These are phyloP conservation scores for Cladosporium sp. DNA, from an alignment of 2,329 filamentous ascomycete species.

Conservation along the genomic window DNA sequence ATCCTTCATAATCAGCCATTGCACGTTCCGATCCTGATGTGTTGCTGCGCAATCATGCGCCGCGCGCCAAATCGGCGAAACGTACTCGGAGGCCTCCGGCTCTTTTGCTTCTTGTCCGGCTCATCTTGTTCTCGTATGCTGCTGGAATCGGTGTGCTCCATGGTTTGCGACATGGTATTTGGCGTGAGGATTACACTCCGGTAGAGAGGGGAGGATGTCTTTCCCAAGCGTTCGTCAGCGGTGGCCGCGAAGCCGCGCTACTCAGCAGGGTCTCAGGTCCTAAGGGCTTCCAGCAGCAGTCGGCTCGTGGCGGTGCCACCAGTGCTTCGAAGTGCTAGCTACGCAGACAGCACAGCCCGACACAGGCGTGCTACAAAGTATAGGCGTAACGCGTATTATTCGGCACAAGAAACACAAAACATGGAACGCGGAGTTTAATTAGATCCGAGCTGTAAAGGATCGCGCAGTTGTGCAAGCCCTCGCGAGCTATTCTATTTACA, in stretches of 20 bases:
- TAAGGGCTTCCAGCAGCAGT: neutral
- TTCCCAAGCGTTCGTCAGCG: constrained; percentile 17
- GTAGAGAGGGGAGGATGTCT: constrained; percentile 4
- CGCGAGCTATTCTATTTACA: neutral
- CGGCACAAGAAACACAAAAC: neutral
- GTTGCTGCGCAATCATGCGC: constrained; percentile 13
- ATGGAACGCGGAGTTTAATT: constrained; percentile 7
- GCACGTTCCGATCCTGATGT: neutral
- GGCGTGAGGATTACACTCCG: neutral
- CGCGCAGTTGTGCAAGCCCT: neutral
- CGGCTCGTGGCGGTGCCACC: constrained; percentile 10
- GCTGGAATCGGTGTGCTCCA: constrained; percentile 46
- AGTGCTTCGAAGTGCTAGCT: neutral
- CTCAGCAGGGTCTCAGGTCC: constrained; percentile 3
- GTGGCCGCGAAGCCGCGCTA: constrained; percentile 3
- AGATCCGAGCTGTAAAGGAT: neutral
- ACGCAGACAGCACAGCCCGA: neutral
- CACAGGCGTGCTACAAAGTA: constrained; percentile 5
- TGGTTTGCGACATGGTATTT: constrained; percentile 48
- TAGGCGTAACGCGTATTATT: neutral
- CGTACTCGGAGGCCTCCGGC: constrained; percentile 84
- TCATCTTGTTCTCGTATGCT: constrained; percentile 45
- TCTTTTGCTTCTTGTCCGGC: constrained; percentile 77
- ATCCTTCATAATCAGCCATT: constrained; percentile 25
- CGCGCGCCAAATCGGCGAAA: constrained; percentile 23